Evolutionary conservation across 148 eudicot species (phyloP).

Genomic region (Simmondsia chinensis): DNA sequence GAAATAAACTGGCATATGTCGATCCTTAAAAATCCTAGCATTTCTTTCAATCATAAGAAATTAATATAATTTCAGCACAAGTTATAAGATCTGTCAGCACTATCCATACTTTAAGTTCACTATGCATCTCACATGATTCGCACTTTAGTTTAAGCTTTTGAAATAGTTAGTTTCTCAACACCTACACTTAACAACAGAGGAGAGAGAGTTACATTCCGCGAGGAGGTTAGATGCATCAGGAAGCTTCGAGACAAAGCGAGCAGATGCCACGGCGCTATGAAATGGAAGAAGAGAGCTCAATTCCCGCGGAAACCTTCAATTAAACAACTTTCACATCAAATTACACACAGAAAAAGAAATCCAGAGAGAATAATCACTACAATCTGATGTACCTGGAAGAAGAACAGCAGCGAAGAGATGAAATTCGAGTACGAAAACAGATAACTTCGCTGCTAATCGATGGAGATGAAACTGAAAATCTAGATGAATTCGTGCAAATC

Average conservation of each 20-base stretch:
- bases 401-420: background rate
- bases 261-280: slow-evolving; percentile 9
- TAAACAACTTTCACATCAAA: background rate
- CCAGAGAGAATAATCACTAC: background rate
- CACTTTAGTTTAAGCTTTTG: too few relatives aligned
- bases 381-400: background rate
- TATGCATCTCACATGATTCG: too few relatives aligned
- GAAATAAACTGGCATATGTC: too few relatives aligned
- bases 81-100: too few relatives aligned
- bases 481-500: background rate
- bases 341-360: background rate
- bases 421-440: slow-evolving; percentile 2
- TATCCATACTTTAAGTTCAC: too few relatives aligned
- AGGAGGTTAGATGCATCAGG: background rate
- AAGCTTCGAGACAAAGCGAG: slow-evolving; percentile 14
- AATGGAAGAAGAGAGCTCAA: slow-evolving; percentile 8
- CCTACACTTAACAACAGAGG: background rate
- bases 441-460: background rate
- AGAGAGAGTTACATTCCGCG: slow-evolving; percentile 4
- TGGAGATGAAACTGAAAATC: slow-evolving; percentile 2
- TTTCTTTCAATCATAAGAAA: too few relatives aligned
- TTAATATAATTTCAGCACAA: too few relatives aligned
- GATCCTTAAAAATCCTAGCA: too few relatives aligned
- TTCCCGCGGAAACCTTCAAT: slow-evolving; percentile 4
- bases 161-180: too few relatives aligned